A percentile compares a stretch with the other conserved stretches of the same genome.
Conservation (phyloP, 2,329 filamentous ascomycete species). For the Pseudogymnoascus sp. region DNA sequence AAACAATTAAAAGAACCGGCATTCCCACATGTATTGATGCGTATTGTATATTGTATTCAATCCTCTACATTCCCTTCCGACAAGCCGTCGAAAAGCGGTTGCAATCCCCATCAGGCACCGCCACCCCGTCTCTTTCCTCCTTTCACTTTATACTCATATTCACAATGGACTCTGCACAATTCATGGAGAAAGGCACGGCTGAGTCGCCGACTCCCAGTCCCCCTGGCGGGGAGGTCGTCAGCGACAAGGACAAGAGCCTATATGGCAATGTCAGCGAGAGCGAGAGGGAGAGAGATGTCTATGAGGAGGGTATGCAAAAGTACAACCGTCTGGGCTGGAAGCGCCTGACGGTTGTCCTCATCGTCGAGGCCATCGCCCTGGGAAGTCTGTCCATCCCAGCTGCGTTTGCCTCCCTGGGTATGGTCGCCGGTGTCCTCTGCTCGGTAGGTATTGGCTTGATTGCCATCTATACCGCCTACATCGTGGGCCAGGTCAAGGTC, state of each 20-base stretch:
- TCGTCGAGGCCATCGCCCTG: conserved; percentile 44
- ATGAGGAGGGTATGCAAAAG: conserved; percentile 18
- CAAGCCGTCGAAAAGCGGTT: conserved; percentile 2
- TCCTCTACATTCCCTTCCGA: neutral
- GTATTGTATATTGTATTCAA: neutral
- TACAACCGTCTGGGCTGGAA: conserved; percentile 38
- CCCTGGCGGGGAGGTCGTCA: neutral
- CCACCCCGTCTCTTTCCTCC: neutral
- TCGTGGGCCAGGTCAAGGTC: conserved; percentile 32
- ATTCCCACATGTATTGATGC: neutral
- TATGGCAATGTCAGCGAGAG: conserved; percentile 15
- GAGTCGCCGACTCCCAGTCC: neutral
- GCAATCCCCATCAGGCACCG: neutral
- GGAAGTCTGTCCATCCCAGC: conserved; percentile 24
- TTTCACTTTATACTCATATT: neutral
- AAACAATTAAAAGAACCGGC: conserved; percentile 4
- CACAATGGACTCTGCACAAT: neutral
- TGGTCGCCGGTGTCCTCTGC: conserved; percentile 23
- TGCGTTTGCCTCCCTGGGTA: conserved; percentile 24
- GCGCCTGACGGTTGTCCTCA: conserved; percentile 40
- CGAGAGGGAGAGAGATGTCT: conserved; percentile 12
- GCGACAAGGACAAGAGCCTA: neutral
- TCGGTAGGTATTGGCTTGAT: conserved; percentile 25
- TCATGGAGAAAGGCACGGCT: neutral
- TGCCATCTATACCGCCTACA: conserved; percentile 36